phyloP scores from a whole-genome alignment of 805 yeast genomes.

The Lipomyces sp. region DNA sequence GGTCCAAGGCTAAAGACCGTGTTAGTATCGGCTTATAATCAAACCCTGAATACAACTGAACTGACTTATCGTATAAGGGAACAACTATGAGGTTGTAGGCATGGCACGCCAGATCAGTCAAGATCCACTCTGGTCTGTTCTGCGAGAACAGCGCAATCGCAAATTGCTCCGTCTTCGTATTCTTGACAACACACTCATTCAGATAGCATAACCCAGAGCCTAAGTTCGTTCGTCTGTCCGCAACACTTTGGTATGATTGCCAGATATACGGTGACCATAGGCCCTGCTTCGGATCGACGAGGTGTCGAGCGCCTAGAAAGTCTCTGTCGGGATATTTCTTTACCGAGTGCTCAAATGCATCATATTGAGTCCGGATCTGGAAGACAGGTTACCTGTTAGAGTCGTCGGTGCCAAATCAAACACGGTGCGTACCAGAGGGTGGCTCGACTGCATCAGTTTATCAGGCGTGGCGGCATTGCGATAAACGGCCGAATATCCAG shows the following conservation, averaged over 20 bases:
- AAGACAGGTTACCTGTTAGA: background rate
- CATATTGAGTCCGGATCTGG: slow-evolving; percentile 49
- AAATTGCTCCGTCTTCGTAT: slow-evolving; percentile 49
- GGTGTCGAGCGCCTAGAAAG: slow-evolving; percentile 49
- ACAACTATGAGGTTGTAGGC: slow-evolving; percentile 61
- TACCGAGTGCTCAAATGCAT: slow-evolving; percentile 45
- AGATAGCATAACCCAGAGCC: slow-evolving; percentile 61
- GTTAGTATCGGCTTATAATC: background rate
- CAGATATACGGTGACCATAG: slow-evolving; percentile 53
- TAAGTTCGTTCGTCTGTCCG: slow-evolving; percentile 51
- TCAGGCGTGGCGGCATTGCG: slow-evolving; percentile 51
- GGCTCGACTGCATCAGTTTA: slow-evolving; percentile 41
- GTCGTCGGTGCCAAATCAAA: background rate
- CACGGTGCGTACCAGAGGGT: slow-evolving; percentile 41
- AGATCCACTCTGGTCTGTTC: slow-evolving; percentile 69
- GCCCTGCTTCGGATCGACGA: slow-evolving; percentile 46
- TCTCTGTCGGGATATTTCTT: slow-evolving; percentile 42
- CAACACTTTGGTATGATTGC: slow-evolving; percentile 52
- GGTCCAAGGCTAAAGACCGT: slow-evolving; percentile 55
- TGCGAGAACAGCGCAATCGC: slow-evolving; percentile 61
- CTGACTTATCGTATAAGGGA: slow-evolving; percentile 54
- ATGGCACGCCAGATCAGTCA: slow-evolving; percentile 70
- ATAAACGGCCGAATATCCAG: slow-evolving; percentile 59
- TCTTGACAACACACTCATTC: slow-evolving; percentile 40
- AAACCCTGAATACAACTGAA: background rate